Evolutionary conservation across 2,329 filamentous ascomycete species (phyloP), one percentile per base, ranked within the genome.

Genomic region (Microcera coccophila): DNA sequence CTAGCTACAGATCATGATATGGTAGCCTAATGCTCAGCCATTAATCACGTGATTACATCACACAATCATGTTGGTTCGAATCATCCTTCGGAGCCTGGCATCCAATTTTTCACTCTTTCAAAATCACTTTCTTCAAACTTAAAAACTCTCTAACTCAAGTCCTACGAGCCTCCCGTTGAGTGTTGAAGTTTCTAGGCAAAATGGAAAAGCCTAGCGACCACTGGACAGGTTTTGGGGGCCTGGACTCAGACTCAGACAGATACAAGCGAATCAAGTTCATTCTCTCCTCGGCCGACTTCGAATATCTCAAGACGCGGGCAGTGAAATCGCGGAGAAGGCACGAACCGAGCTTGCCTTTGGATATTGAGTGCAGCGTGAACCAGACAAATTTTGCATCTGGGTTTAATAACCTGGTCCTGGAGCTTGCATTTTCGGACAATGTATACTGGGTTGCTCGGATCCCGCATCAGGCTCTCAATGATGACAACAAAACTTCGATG

Each of bases 351-450:
- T 31, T 53, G 18, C 5, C 48, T 38, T 5, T 17, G 3, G 7
- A 48, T 32, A 4, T 52, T 14, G 20, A 41, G 9, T 52, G 44
- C 18, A 49, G 29, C 29, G 26, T 53, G 18, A 44, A 50, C 17
- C 31, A 42, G 24, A 47, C 29, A 17, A 46, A 41, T 14, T 53
- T 56, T 22, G 14, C 45, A 37, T 47, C 39, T 42, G 55, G 58
- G 22, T 54, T 52, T 36, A 47, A 59, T n/a, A 58, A 60, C 28
- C 20, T 59, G 9, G 49, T 59, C 22, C 21, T 62, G 11, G 52
- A 60, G 39, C 20, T 60, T 42, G 42, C 40, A 31, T 62, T 62
- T 34, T 58, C 59, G 17, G 58, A 62, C 39, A 38, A 50, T 22
- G 45, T 57, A 12, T 53, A 42, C 42, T 60, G 54, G 55, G 42